phyloP scores from a whole-genome alignment of 2,329 filamentous ascomycete species.

The Lecanosticta acicola region DNA sequence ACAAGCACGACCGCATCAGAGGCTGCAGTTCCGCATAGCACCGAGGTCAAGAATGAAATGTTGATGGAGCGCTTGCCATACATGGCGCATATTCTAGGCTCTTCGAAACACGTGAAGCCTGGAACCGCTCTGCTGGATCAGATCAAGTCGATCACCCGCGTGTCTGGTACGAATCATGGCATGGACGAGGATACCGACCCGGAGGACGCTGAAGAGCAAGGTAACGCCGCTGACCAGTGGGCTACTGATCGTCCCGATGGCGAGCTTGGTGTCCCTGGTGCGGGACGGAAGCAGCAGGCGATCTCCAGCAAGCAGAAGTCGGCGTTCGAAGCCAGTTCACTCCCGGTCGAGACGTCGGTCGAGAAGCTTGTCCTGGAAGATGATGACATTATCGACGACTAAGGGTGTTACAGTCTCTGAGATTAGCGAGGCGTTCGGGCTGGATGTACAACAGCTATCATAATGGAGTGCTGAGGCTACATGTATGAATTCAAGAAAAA shows the following conservation, averaged over 20 bases:
- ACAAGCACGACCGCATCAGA: not conserved
- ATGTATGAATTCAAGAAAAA: too few species aligned
- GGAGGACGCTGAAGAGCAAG: not conserved
- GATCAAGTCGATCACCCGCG: conserved; percentile 61
- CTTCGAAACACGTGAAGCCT: conserved; percentile 24
- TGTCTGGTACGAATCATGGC: conserved; percentile 32
- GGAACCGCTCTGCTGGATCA: conserved; percentile 60
- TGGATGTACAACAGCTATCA: not conserved
- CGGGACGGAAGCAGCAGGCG: conserved; percentile 12
- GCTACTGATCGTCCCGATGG: conserved; percentile 37
- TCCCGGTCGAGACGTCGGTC: conserved; percentile 27
- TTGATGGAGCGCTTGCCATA: conserved; percentile 84
- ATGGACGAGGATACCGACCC: conserved; percentile 24
- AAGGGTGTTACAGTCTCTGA: conserved; percentile 2
- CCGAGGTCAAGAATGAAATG: conserved; percentile 62
- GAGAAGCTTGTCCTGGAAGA: conserved; percentile 40
- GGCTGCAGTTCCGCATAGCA: conserved; percentile 11
- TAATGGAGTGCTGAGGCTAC: too few species aligned
- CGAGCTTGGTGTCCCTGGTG: conserved; percentile 8
- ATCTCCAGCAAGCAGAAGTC: conserved; percentile 8
- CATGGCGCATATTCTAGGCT: conserved; percentile 58
- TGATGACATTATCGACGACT: conserved; percentile 44
- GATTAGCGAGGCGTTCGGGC: conserved; percentile 12
- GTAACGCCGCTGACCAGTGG: conserved; percentile 35
- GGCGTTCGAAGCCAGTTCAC: conserved; percentile 18